A percentile compares a stretch with the other conserved stretches of the same genome.
These are phyloP conservation scores for Phytopythium montanum DNA, from an alignment of 352 stramenopile species.

Conservation along the genomic window DNA sequence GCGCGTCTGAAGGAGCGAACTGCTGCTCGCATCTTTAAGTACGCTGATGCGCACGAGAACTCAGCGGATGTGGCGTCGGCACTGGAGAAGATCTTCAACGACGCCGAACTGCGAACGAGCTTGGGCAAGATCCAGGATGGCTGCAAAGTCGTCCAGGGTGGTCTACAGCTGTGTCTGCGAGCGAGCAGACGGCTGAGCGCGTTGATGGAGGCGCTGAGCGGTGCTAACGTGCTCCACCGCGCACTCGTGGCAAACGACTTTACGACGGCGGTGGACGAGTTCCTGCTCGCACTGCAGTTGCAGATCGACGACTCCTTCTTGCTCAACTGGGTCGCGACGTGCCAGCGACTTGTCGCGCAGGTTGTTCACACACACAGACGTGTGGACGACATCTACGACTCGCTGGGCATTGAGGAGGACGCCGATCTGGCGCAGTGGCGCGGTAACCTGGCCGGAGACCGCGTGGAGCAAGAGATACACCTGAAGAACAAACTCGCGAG, in stretches of 20 bases:
- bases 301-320: not conserved
- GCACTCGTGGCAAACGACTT: not conserved
- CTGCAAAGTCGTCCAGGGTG: not conserved
- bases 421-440: not conserved
- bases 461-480: not conserved
- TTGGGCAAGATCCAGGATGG: not conserved
- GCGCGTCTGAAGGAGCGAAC: not conserved
- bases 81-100: not conserved
- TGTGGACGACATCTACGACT: not conserved
- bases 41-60: not conserved
- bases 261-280: not conserved
- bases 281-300: not conserved
- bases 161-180: not conserved
- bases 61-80: not conserved
- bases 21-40: not conserved
- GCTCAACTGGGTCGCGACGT: constrained; percentile 1
- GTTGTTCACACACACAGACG: not conserved
- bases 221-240: not conserved
- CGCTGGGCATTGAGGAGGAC: not conserved
- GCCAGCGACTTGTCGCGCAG: not conserved
- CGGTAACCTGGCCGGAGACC: not conserved
- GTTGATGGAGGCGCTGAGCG: not conserved
- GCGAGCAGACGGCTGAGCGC: not conserved
- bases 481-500: not conserved
- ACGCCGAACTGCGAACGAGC: no score